Evolutionary conservation across 1,284 basidiomycete genomes (phyloP).

Genomic region (Leucoagaricus sp.): DNA sequence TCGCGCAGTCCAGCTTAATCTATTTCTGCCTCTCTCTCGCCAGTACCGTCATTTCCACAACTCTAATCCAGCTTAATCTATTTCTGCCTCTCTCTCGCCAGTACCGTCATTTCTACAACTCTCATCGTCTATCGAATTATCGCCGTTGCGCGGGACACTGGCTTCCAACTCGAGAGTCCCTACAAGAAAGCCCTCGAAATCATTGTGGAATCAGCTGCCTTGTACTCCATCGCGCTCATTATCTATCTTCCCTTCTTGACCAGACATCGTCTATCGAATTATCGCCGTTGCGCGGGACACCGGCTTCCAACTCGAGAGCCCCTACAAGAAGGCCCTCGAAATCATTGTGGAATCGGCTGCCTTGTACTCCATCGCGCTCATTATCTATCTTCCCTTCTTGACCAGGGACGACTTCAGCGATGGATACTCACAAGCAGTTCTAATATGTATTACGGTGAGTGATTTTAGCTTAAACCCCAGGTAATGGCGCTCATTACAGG

Average conservation of each 20-base stretch:
- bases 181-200: slow-evolving; percentile 8
- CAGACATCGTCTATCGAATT: neutral
- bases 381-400: slow-evolving; percentile 9
- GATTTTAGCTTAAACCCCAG: neutral
- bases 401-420: neutral
- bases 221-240: slow-evolving; percentile 9
- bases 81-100: slow-evolving; percentile 9
- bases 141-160: neutral
- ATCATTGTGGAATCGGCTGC: slow-evolving; percentile 11
- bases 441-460: slow-evolving; percentile 5
- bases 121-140: slow-evolving; percentile 10
- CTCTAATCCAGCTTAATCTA: slow-evolving; percentile 8
- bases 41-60: neutral
- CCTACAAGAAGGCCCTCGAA: slow-evolving; percentile 1
- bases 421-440: slow-evolving; percentile 7
- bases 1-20: neutral
- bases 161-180: neutral
- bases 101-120: slow-evolving; percentile 1
- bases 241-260: slow-evolving; percentile 11
- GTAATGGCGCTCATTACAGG: neutral
- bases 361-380: slow-evolving; percentile 3
- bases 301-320: neutral
- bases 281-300: neutral
- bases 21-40: slow-evolving; percentile 1
- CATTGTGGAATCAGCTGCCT: slow-evolving; percentile 7